Evolutionary conservation across 345 rosid genomes (phyloP), one percentile per base, ranked within the genome.

Genomic region (Angophora floribunda): DNA sequence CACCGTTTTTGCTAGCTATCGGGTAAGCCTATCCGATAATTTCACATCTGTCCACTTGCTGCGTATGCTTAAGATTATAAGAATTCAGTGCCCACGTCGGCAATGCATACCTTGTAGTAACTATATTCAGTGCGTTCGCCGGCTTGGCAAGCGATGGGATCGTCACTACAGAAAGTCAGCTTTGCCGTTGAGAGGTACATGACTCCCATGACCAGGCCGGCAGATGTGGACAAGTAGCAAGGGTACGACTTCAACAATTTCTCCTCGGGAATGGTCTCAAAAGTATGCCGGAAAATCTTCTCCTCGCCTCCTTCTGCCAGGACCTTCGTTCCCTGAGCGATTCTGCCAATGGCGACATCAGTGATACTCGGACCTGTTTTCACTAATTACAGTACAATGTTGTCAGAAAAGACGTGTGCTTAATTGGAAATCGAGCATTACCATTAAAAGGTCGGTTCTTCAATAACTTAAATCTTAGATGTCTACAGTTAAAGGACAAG

Each of bases 261-360:
- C 84, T 93, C 95, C 88, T 90, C 94, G 3, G 94, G 92, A 61
- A 89, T 88, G 10, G 93, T 91, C 88, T 92, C 95, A 49, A 93
- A 93, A 26, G 94, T 91, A 61, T 67, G 92, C 75, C 84, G 90
- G 86, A 93, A 93, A 75, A 91, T 85, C 78, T 93, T 93, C 87
- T 92, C 95, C 75, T 89, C 88, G 15, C 95, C 95, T 86, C 93
- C 95, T 87, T 90, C 93, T 6, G 93, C 94, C 52, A 92, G 82
- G 32, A 91, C 90, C 87, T 92, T 92, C 85, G 93, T 90, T 86
- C 92, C 93, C 57, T 90, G 94, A 26, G 95, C 93, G 87, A 93
- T 88, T 89, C 92, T 92, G 88, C 93, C 94, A 87, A 93, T 51
- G n/a, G 95, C 94, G 86, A 92, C 94, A 85, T 93, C 94, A 51